Percentiles rank a stretch among this genome's conserved stretches.
These are phyloP conservation scores for Jamesozyma jinghongensis DNA, from an alignment of 805 yeast species.

Conservation along the genomic window DNA sequence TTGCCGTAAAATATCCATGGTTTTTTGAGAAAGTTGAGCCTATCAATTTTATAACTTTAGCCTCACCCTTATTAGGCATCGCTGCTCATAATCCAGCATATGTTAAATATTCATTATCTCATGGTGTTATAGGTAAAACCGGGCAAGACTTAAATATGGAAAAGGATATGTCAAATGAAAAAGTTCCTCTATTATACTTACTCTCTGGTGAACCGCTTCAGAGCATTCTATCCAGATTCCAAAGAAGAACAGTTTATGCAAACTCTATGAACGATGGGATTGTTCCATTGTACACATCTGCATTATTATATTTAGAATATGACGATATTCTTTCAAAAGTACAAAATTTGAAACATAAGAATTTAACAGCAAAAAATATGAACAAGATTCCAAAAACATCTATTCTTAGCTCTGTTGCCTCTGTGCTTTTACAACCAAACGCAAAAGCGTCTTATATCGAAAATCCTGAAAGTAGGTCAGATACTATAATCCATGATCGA, in stretches of 20 bases:
- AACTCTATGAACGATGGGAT: constrained; percentile 73
- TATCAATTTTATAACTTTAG: constrained; percentile 58
- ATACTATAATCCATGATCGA: constrained; percentile 54
- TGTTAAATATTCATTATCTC: constrained; percentile 56
- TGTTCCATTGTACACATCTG: constrained; percentile 68
- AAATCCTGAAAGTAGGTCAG: constrained; percentile 47
- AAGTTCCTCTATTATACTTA: constrained; percentile 45
- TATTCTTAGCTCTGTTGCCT: constrained; percentile 53
- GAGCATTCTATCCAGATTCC: constrained; percentile 44
- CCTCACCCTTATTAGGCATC: constrained; percentile 69
- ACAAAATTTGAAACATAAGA: constrained; percentile 20
- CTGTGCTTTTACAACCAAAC: constrained; percentile 51
- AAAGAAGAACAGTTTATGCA: constrained; percentile 62
- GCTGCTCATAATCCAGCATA: constrained; percentile 68
- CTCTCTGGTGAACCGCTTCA: constrained; percentile 58
- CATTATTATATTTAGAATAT: constrained; percentile 59
- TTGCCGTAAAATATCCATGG: constrained; percentile 57
- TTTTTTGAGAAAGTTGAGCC: constrained; percentile 53
- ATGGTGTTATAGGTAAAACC: constrained; percentile 70
- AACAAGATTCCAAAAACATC: constrained; percentile 37
- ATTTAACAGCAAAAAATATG: neutral
- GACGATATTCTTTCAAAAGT: constrained; percentile 33
- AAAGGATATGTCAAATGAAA: constrained; percentile 32
- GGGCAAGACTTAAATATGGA: constrained; percentile 68
- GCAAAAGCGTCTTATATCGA: constrained; percentile 48